phyloP scores from a whole-genome alignment of 2,329 filamentous ascomycete species.

The Verticillium zaregamsianum region DNA sequence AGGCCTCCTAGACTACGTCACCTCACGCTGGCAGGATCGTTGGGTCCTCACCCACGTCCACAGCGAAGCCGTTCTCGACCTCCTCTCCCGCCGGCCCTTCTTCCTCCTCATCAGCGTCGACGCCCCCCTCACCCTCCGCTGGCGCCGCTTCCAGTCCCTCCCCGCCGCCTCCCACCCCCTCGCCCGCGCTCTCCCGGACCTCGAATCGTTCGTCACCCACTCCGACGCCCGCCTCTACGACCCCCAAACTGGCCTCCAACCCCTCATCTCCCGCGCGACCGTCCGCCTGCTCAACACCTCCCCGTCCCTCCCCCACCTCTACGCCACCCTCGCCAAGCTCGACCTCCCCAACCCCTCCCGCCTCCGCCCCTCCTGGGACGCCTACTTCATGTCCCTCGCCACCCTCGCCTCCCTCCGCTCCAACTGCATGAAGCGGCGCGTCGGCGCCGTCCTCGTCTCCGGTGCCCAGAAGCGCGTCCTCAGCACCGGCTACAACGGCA shows the following conservation, averaged over 20 bases:
- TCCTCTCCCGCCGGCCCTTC: slow-evolving; percentile 76
- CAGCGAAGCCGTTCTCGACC: slow-evolving; percentile 68
- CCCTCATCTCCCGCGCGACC: slow-evolving; percentile 76
- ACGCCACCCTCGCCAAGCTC: slow-evolving; percentile 67
- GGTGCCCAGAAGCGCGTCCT: slow-evolving; percentile 77
- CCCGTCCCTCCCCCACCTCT: slow-evolving; percentile 64
- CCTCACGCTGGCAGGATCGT: slow-evolving; percentile 72
- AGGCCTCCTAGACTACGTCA: slow-evolving; percentile 78
- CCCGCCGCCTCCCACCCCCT: background rate
- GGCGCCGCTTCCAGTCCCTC: slow-evolving; percentile 63
- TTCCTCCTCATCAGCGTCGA: slow-evolving; percentile 92
- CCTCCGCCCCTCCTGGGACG: slow-evolving; percentile 87
- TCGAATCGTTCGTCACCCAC: slow-evolving; percentile 52
- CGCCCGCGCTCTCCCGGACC: slow-evolving; percentile 14
- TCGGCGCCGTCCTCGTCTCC: slow-evolving; percentile 83
- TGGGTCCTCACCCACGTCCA: slow-evolving; percentile 86
- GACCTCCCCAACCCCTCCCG: slow-evolving; percentile 75
- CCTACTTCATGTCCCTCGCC: slow-evolving; percentile 97
- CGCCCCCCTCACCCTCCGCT: slow-evolving; percentile 79
- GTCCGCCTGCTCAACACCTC: slow-evolving; percentile 85
- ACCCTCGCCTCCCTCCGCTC: slow-evolving; percentile 83
- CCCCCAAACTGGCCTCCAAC: slow-evolving; percentile 59
- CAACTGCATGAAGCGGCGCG: slow-evolving; percentile 97
- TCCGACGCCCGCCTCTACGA: slow-evolving; percentile 76
- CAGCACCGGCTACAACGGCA: slow-evolving; percentile 95